Evolutionary conservation across 768 basidiomycete genomes (phyloP).

Genomic region (Pleurotus cornucopiae): DNA sequence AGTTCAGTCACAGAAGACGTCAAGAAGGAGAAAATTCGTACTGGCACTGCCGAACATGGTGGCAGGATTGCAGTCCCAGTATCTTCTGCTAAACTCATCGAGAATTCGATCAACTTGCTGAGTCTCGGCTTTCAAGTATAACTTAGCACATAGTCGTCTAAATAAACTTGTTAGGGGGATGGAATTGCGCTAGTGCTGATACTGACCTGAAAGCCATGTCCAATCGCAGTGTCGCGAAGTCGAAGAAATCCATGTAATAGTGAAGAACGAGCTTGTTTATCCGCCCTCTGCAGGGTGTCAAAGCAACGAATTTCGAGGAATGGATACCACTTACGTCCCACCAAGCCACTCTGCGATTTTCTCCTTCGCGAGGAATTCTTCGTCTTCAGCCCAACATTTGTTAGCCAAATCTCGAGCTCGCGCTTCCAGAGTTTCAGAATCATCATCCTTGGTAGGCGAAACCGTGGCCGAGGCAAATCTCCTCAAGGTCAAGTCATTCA

Average conservation of each 20-base stretch:
- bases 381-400: slow-evolving; percentile 85
- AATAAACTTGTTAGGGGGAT: slow-evolving; percentile 3
- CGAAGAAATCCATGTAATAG: slow-evolving; percentile 85
- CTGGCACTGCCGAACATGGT: slow-evolving; percentile 82
- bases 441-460: slow-evolving; percentile 41
- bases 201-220: slow-evolving; percentile 86
- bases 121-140: slow-evolving; percentile 93
- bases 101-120: slow-evolving; percentile 98
- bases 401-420: slow-evolving; percentile 70
- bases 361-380: slow-evolving; percentile 76
- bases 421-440: slow-evolving; percentile 51
- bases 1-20: not conserved
- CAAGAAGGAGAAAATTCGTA: no score
- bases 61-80: slow-evolving; percentile 86
- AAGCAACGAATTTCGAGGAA: slow-evolving; percentile 12
- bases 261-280: slow-evolving; percentile 74
- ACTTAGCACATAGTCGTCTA: slow-evolving; percentile 85
- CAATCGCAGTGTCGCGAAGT: slow-evolving; percentile 77
- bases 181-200: not conserved
- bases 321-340: slow-evolving; percentile 64
- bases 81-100: slow-evolving; percentile 85
- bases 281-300: slow-evolving; percentile 44
- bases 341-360: slow-evolving; percentile 98
- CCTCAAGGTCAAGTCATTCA: slow-evolving; percentile 43
- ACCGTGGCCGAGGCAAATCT: slow-evolving; percentile 39